phyloP scores from a whole-genome alignment of 2,329 filamentous ascomycete species.

The Plectosphaerella cucumerina region DNA sequence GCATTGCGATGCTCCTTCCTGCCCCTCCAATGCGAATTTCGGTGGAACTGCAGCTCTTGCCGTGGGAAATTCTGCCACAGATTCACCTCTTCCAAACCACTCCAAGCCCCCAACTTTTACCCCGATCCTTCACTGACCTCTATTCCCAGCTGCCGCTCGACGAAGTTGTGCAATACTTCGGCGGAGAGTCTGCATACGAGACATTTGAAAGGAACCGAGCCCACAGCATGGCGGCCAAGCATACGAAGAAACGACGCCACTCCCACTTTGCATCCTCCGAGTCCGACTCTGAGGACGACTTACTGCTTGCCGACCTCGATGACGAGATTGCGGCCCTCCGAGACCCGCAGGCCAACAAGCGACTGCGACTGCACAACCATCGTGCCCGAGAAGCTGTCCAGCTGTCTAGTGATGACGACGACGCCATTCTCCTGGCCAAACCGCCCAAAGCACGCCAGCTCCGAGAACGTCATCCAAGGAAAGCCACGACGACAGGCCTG shows the following conservation, averaged over 20 bases:
- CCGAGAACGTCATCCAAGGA: conserved; percentile 16
- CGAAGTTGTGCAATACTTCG: conserved; percentile 4
- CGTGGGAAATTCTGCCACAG: too few relatives aligned
- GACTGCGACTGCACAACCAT: background rate
- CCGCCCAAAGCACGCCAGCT: conserved; percentile 4
- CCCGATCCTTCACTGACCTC: background rate
- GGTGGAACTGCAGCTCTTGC: too few relatives aligned
- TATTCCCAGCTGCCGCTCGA: conserved; percentile 4
- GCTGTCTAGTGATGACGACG: conserved; percentile 2
- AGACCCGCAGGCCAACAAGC: conserved; percentile 1
- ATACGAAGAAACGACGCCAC: conserved; percentile 1
- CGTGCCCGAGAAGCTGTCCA: background rate
- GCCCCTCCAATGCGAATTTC: too few relatives aligned
- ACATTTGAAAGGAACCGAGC: conserved; percentile 1
- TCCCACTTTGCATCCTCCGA: conserved; percentile 1
- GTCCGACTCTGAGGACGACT: background rate
- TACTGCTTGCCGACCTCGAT: conserved; percentile 1
- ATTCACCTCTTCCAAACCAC: too few relatives aligned
- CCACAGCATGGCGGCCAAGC: background rate
- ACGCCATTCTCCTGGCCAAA: background rate
- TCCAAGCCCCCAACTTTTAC: background rate
- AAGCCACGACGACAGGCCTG: conserved; percentile 18
- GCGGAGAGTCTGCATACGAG: conserved; percentile 5
- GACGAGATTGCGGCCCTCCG: conserved; percentile 2
- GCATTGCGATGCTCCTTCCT: too few relatives aligned